These are phyloP conservation scores for Triangularia verruculosa DNA, from an alignment of 2,329 filamentous ascomycete species.

Conservation along the genomic window DNA sequence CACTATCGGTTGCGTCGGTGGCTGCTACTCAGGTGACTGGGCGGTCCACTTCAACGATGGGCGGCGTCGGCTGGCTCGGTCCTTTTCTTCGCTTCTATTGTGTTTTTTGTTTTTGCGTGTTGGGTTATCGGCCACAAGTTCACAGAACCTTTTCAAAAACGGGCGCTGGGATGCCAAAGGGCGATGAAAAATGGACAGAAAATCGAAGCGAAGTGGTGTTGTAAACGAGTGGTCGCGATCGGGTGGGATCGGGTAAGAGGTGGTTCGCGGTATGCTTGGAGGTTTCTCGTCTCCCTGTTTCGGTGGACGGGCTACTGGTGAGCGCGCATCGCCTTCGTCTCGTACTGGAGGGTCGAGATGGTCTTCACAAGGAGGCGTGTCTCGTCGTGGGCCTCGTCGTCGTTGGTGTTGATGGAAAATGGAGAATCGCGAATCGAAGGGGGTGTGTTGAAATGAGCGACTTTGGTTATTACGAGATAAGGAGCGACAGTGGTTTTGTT, in stretches of 20 bases:
- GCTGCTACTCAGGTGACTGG: constrained; percentile 8
- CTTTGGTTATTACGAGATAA: constrained; percentile 17
- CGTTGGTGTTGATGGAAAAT: constrained; percentile 12
- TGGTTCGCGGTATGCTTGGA: not conserved
- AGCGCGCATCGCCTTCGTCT: constrained; percentile 25
- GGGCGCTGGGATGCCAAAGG: constrained; percentile 8
- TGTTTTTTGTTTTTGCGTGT: not conserved
- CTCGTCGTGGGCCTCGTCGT: constrained; percentile 18
- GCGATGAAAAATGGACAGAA: constrained; percentile 17
- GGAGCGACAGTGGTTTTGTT: constrained; percentile 28
- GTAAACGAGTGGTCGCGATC: constrained; percentile 20
- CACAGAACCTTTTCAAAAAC: constrained; percentile 22
- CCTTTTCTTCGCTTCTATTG: not conserved
- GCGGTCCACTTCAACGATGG: not conserved
- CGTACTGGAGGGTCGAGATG: not conserved
- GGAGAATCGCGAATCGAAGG: constrained; percentile 6
- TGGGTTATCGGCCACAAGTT: constrained; percentile 15
- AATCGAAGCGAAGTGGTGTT: constrained; percentile 14
- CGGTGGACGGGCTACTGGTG: constrained; percentile 24
- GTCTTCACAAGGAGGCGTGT: not conserved
- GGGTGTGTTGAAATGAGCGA: constrained; percentile 26
- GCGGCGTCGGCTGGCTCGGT: constrained; percentile 1
- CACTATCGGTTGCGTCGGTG: not conserved
- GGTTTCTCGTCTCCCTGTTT: constrained; percentile 18
- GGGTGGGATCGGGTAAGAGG: constrained; percentile 4